Base-by-base conservation (phyloP, 441 rosid species). In the Isatis lusitanica region DNA sequence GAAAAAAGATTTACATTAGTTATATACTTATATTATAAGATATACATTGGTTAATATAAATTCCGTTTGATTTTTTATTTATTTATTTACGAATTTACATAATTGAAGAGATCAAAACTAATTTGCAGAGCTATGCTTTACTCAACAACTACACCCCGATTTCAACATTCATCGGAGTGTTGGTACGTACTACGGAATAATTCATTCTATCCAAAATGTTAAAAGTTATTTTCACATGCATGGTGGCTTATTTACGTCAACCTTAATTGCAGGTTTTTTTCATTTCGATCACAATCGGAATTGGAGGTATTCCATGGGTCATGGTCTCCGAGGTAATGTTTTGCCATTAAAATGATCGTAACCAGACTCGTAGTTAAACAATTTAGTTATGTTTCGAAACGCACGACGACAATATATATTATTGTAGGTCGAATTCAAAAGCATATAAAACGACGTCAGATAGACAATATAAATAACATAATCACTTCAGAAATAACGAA, bases 281-380 rank as follows among this genome's bases (percentile, higher is more conserved):
- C 30, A 61, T 42, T 12, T 63, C 86, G 17, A 66, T 61, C 11
- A 70, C 83, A 38, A 55, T 84, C 3, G 92, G 90, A 63, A 66
- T 86, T 16, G 80, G 71, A 28, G 88, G 89, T 53, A 76, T 87
- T 36, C 86, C 88, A 12, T 87, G 92, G 92, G 69, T 86, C 66
- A 80, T 87, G 39, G 80, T 87, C 68, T 85, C 90, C 6, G 95
- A 90, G 90, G 92, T 89, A 74, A 71, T 61, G 8, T 46, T 31
- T 33, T 33, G 12, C 28, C 15, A 13, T 60, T 2, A 53, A 1
- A 13, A 39, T 55, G 6, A 8, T 55, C 12, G 17, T 65, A 15
- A 46, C 12, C n/a, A 55, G 9, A 15, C 46, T 13, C 65, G 57
- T 28, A 26, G 51, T 38, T 26, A 16, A 16, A 16, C 16, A 21